phyloP scores from a whole-genome alignment of 2,329 filamentous ascomycete species.

The Cladosporium velox region DNA sequence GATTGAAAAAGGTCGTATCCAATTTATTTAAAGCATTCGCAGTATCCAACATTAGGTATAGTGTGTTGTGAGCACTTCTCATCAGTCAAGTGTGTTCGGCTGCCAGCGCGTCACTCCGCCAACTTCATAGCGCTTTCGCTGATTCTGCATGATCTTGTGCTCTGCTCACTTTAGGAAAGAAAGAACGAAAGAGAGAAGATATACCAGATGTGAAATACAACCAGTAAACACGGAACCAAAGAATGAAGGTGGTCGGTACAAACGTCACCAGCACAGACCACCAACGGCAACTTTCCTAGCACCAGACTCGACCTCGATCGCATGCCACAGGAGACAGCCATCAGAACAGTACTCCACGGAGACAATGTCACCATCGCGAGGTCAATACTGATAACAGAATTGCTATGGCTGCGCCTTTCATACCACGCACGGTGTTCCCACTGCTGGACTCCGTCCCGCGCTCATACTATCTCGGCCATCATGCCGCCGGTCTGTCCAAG shows the following conservation, averaged over 20 bases:
- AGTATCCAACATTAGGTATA: neutral
- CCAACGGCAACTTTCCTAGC: neutral
- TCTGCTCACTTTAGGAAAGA: neutral
- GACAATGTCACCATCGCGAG: slow-evolving; percentile 16
- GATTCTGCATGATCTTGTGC: neutral
- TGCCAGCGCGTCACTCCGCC: neutral
- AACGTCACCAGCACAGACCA: slow-evolving; percentile 19
- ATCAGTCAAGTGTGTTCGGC: neutral
- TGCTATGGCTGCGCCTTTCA: slow-evolving; percentile 55
- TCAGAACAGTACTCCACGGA: neutral
- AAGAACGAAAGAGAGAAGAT: neutral
- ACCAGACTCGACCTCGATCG: neutral
- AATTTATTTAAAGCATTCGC: neutral
- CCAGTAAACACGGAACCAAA: slow-evolving; percentile 9
- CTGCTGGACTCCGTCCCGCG: slow-evolving; percentile 74
- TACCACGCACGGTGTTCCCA: slow-evolving; percentile 73
- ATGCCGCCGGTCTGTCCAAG: slow-evolving; percentile 74
- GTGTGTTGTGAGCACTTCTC: neutral
- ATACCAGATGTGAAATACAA: too few species aligned
- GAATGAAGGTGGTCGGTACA: slow-evolving; percentile 5
- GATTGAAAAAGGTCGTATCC: neutral
- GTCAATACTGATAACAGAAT: neutral
- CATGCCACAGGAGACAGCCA: neutral
- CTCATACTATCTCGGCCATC: slow-evolving; percentile 94
- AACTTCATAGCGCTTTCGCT: neutral